Evolutionary conservation across 345 rosid species (phyloP).

Genomic region (Nasturtium officinale): DNA sequence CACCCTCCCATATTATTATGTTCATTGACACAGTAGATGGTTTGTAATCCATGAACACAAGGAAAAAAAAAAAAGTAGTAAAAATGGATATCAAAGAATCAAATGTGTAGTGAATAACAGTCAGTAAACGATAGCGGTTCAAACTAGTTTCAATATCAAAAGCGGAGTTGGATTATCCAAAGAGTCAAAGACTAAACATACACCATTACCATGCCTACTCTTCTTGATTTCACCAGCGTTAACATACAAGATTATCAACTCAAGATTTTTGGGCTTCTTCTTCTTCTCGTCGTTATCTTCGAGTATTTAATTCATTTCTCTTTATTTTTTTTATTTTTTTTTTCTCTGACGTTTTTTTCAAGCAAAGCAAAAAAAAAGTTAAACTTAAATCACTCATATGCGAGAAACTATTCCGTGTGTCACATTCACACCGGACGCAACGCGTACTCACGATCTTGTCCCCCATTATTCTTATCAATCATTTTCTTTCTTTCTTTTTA

Average conservation of each 20-base stretch:
- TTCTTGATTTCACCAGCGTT: too few relatives aligned
- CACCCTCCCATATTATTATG: neutral
- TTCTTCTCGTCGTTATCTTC: too few relatives aligned
- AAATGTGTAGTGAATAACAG: too few relatives aligned
- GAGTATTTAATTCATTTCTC: neutral
- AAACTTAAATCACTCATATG: neutral
- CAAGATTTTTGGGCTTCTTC: constrained; percentile 7
- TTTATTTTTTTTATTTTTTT: neutral
- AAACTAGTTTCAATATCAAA: too few relatives aligned
- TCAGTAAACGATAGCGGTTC: too few relatives aligned
- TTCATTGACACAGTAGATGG: too few relatives aligned
- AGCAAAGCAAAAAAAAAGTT: too few relatives aligned
- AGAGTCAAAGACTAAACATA: too few relatives aligned
- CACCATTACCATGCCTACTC: too few relatives aligned
- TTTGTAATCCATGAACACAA: too few relatives aligned
- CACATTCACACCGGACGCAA: constrained; percentile 32
- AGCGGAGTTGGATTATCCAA: too few relatives aligned
- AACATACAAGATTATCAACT: neutral
- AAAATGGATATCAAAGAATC: neutral
- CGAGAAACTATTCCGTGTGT: constrained; percentile 12
- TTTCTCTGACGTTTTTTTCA: neutral
- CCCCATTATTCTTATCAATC: constrained; percentile 15
- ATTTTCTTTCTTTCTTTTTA: neutral
- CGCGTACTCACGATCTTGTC: constrained; percentile 41
- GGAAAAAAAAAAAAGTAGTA: neutral